These are phyloP conservation scores for Xylaria longipes DNA, from an alignment of 495 filamentous ascomycete genomes.

Conservation along the genomic window DNA sequence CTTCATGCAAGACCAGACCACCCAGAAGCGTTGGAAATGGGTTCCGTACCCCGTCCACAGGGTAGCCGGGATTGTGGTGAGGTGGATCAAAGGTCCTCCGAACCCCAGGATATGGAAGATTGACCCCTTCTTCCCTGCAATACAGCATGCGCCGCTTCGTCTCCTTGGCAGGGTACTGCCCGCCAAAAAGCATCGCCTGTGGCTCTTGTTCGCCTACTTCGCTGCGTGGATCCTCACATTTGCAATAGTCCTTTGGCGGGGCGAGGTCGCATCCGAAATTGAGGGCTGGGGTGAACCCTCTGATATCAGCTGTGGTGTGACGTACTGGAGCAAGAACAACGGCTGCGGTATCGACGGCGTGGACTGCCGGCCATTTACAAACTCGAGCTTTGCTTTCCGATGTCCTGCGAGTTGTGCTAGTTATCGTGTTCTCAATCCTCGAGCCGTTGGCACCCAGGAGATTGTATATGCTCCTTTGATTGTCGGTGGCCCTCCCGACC, in stretches of 20 bases:
- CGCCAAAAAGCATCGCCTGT: constrained; percentile 64
- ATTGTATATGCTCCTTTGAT: constrained; percentile 74
- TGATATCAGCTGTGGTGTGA: constrained; percentile 70
- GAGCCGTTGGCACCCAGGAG: constrained; percentile 75
- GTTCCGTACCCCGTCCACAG: constrained; percentile 56
- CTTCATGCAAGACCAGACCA: constrained; percentile 47
- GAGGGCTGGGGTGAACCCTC: constrained; percentile 70
- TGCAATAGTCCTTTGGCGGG: constrained; percentile 67
- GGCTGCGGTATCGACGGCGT: constrained; percentile 80
- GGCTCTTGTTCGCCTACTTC: constrained; percentile 66
- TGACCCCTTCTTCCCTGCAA: constrained; percentile 67
- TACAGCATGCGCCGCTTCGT: constrained; percentile 72
- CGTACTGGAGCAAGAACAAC: constrained; percentile 72
- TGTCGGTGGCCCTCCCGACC: constrained; percentile 71
- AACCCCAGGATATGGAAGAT: constrained; percentile 69
- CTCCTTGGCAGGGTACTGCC: constrained; percentile 69
- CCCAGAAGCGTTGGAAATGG: constrained; percentile 49
- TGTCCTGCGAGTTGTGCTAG: constrained; percentile 79
- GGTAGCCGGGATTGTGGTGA: constrained; percentile 49
- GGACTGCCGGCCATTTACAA: constrained; percentile 79
- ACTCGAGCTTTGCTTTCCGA: constrained; percentile 72
- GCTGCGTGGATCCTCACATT: constrained; percentile 77
- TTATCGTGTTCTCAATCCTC: constrained; percentile 70
- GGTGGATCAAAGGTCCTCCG: constrained; percentile 76
- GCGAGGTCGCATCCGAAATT: constrained; percentile 68